phyloP scores from a whole-genome alignment of 371 early-diverging fungal genomes.

The Rhizopus stolonifer region DNA sequence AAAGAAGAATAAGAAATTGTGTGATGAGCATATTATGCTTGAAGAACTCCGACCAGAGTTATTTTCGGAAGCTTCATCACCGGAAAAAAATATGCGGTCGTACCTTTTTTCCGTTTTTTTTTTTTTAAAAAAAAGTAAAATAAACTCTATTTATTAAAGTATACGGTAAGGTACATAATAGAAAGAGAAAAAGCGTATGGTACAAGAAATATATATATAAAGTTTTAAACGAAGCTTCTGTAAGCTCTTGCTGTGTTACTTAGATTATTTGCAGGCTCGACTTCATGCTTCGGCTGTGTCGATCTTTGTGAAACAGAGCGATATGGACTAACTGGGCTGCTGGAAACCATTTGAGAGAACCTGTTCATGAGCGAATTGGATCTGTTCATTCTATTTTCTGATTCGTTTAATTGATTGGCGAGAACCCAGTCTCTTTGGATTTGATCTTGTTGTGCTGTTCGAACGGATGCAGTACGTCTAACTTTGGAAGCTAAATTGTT shows the following conservation, averaged over 20 bases:
- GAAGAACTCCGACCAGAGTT: too few relatives aligned
- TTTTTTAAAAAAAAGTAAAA: neutral
- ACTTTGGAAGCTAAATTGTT: slow-evolving; percentile 21
- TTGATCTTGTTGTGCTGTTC: slow-evolving; percentile 16
- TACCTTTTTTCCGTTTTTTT: too few relatives aligned
- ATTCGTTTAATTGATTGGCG: slow-evolving; percentile 25
- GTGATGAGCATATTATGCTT: too few relatives aligned
- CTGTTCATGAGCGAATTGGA: slow-evolving; percentile 31
- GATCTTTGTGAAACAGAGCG: neutral
- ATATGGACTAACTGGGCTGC: slow-evolving; percentile 15
- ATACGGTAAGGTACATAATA: neutral
- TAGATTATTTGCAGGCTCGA: neutral
- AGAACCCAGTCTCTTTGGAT: slow-evolving; percentile 26
- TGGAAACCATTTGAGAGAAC: slow-evolving; percentile 39
- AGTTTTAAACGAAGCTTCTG: slow-evolving; percentile 7
- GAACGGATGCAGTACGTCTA: slow-evolving; percentile 25
- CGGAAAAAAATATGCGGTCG: too few relatives aligned
- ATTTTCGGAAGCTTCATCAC: too few relatives aligned
- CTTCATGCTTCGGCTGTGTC: neutral
- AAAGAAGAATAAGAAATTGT: too few relatives aligned
- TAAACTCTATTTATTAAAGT: neutral
- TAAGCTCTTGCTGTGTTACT: slow-evolving; percentile 1
- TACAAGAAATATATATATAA: neutral
- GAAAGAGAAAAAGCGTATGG: neutral
- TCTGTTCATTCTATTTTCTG: slow-evolving; percentile 9